A percentile compares a stretch with the other conserved stretches of the same genome.
Conservation (phyloP, 2,329 filamentous ascomycete species). For the Fusarium robinianum region DNA sequence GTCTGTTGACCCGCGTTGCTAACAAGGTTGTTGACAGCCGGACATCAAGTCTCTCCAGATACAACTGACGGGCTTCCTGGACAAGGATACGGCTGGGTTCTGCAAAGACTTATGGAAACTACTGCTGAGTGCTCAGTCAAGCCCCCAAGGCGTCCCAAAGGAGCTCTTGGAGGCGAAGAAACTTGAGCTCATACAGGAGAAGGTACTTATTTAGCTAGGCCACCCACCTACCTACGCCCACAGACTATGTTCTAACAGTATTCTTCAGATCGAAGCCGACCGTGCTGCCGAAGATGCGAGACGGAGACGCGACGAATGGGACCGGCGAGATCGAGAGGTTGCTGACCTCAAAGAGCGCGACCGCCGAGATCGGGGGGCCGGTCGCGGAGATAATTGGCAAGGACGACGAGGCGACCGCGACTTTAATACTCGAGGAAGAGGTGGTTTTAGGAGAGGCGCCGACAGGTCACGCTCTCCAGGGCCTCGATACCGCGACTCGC, state of each 20-base stretch:
- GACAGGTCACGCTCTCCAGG: conserved; percentile 55
- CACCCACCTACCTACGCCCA: not conserved
- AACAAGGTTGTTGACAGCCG: conserved; percentile 60
- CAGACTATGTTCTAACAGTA: conserved; percentile 6
- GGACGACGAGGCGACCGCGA: conserved; percentile 58
- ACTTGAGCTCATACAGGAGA: conserved; percentile 89
- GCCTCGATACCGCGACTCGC: conserved; percentile 48
- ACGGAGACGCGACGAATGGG: conserved; percentile 70
- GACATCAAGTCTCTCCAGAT: conserved; percentile 96
- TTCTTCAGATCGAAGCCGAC: conserved; percentile 75
- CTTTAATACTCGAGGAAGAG: conserved; percentile 49
- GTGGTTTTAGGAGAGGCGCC: conserved; percentile 50
- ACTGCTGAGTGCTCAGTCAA: conserved; percentile 86
- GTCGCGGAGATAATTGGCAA: conserved; percentile 58
- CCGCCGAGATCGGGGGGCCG: conserved; percentile 57
- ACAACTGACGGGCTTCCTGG: conserved; percentile 90
- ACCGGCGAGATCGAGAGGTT: conserved; percentile 72
- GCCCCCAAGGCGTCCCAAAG: conserved; percentile 88
- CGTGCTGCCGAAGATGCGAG: conserved; percentile 77
- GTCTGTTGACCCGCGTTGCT: conserved; percentile 23
- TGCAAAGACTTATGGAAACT: conserved; percentile 95
- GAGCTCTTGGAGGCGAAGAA: conserved; percentile 97
- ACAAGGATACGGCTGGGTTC: conserved; percentile 86
- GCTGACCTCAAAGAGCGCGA: conserved; percentile 70
- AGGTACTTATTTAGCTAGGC: conserved; percentile 58